Evolutionary conservation across 169 alveolate species (phyloP).

Genomic region (Cryptosporidium ubiquitum): DNA sequence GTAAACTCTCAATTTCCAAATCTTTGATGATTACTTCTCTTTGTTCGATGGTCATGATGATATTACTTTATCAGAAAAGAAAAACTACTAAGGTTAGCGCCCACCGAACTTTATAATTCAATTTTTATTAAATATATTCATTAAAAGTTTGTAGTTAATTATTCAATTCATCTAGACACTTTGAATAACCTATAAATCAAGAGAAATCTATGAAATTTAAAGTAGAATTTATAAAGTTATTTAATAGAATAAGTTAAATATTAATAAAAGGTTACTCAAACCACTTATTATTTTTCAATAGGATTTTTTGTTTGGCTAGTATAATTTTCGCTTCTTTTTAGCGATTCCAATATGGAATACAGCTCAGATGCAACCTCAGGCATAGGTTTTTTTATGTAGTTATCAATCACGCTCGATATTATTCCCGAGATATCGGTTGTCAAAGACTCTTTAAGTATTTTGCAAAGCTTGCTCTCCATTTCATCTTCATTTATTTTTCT

Average conservation of each 20-base stretch:
- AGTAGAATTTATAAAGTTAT: neutral
- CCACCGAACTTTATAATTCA: neutral
- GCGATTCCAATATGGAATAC: neutral
- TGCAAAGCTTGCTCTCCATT: neutral
- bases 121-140: neutral
- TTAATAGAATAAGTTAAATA: neutral
- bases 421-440: slow-evolving; percentile 33
- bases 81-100: neutral
- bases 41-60: neutral
- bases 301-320: neutral
- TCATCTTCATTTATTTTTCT: neutral
- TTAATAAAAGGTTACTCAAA: neutral
- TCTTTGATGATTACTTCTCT: neutral
- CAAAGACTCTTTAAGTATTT: neutral
- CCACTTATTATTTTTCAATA: neutral
- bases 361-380: slow-evolving; percentile 68
- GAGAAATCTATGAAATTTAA: neutral
- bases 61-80: neutral
- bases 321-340: neutral
- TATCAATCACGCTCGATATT: slow-evolving; percentile 4
- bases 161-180: too few relatives aligned
- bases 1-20: neutral
- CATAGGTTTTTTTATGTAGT: neutral
- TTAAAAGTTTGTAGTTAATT: too few relatives aligned
- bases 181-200: too few relatives aligned